Base-by-base conservation (phyloP, 2,329 filamentous ascomycete species). In the Cladophialophora carrionii region DNA sequence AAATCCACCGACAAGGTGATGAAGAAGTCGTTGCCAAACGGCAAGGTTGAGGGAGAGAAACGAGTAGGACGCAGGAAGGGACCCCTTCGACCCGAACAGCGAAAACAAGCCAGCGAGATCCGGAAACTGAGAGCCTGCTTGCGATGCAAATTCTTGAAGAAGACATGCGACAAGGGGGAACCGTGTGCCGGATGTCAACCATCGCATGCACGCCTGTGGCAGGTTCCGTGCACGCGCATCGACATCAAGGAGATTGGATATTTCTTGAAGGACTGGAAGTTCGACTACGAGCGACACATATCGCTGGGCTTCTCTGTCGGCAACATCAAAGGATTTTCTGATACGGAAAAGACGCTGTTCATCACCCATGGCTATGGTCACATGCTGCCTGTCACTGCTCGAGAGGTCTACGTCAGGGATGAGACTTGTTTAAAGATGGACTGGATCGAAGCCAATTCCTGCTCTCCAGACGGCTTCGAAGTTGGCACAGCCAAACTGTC, bases 261-360 rank as follows among this genome's bases (percentile, higher is more conserved):
- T 79, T 98, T 98, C 83, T 95, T 97, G 91, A 97, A 97, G 83
- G 94, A 97, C 78, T 98, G 93, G 93, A 96, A 94, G 80, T 93
- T 92, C 52, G 94, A 98, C 77, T 96, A 95, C 73, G 92, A 96
- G 80, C 89, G 92, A 72, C 93, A 97, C 76, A 86, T 95, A 72
- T 90, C 87, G 69, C 87, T 91, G 64, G 91, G 91, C 62, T 92
- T 97, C 76, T 96, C 92, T 1, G 90, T 96, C 56, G 93, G 90
- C 78, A 97, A 97, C 75, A 95, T 97, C 81, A 96, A 96, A 82
- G 93, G 93, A 34, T 88, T 88, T 77, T 86, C 85, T 17, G 81
- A 84, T 31, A 78, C 82, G 20, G 86, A 88, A 74, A 82, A 84
- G 58, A 83, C 81, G n/a, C 78, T 98, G 78, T 97, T 92, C 87